phyloP scores from a whole-genome alignment of 345 rosid genomes.

The Gossypium raimondii region DNA sequence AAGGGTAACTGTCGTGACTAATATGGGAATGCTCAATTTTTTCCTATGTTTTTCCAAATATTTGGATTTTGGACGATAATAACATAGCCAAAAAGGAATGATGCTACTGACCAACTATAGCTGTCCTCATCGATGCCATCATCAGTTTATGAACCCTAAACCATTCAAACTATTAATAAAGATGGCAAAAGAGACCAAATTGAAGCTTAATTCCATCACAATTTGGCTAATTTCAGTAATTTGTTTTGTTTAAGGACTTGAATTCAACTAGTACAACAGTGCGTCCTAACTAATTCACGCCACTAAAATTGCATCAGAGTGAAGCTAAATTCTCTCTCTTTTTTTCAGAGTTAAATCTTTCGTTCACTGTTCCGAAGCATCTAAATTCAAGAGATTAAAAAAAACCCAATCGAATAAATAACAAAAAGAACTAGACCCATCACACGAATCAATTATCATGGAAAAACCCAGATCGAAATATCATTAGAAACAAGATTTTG shows the following conservation, averaged over 20 bases:
- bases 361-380: background rate
- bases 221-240: background rate
- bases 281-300: background rate
- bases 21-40: too few relatives aligned
- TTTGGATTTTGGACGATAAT: too few relatives aligned
- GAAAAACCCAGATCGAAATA: slow-evolving; percentile 22
- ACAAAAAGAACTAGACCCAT: background rate
- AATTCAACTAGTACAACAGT: background rate
- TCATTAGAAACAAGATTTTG: slow-evolving; percentile 12
- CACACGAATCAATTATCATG: slow-evolving; percentile 3
- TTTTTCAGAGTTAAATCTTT: background rate
- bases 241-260: background rate
- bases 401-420: background rate
- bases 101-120: background rate
- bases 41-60: too few relatives aligned
- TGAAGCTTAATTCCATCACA: background rate
- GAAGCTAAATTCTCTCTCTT: background rate
- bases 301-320: background rate
- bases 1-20: too few relatives aligned
- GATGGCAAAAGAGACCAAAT: background rate
- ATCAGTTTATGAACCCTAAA: background rate
- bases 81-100: background rate
- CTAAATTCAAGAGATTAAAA: background rate
- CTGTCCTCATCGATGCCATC: background rate
- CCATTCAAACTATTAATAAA: background rate